A percentile compares a stretch with the other conserved stretches of the same genome.
Evolutionary conservation across 306 rosid genomes (phyloP).

Genomic region (Myrica gale): DNA sequence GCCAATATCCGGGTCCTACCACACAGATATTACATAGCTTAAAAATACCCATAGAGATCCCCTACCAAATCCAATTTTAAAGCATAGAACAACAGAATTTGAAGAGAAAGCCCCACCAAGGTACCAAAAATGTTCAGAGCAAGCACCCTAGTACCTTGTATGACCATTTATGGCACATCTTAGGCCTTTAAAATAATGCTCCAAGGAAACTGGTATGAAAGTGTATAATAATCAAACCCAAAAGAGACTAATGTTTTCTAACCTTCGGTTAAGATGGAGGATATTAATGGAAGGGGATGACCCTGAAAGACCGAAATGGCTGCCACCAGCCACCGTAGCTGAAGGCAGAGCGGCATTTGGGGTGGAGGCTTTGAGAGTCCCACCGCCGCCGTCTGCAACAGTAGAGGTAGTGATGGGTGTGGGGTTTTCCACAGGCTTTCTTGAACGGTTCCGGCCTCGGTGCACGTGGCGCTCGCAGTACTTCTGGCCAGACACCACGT

Average conservation of each 20-base stretch:
- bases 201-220: background rate
- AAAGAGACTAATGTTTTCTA: background rate
- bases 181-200: background rate
- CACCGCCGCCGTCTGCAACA: constrained; percentile 4
- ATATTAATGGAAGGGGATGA: constrained; percentile 63
- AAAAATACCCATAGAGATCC: constrained; percentile 13
- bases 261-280: constrained; percentile 63
- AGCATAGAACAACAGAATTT: background rate
- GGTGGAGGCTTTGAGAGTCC: constrained; percentile 28
- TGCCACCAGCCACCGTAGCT: constrained; percentile 27
- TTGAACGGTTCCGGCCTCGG: constrained; percentile 99
- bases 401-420: constrained; percentile 37
- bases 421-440: constrained; percentile 99
- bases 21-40: constrained; percentile 11
- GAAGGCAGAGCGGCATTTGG: constrained; percentile 37
- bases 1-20: constrained; percentile 28
- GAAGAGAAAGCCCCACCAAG: constrained; percentile 20
- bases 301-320: constrained; percentile 34
- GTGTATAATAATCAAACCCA: background rate
- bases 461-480: constrained; percentile 97
- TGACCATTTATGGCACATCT: background rate
- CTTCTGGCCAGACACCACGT: constrained; percentile 94
- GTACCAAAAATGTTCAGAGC: background rate
- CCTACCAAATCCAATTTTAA: constrained; percentile 25
- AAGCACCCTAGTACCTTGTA: background rate